Conservation (phyloP, 176 grass and related monocot genomes). For the Carex parvula region DNA sequence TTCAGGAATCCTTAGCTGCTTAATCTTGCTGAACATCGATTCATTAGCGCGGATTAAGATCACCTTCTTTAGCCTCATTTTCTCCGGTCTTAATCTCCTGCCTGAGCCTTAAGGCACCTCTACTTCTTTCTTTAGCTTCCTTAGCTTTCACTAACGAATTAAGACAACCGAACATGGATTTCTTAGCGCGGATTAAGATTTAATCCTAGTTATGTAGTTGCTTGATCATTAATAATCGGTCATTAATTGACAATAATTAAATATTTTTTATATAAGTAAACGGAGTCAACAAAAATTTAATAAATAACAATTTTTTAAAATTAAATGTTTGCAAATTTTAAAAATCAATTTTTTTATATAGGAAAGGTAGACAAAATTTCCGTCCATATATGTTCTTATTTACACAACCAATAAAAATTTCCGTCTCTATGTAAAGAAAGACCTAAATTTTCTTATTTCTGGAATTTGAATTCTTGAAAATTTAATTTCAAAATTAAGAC, state of each 20-base stretch:
- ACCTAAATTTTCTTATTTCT: no score
- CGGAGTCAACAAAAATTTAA: not conserved
- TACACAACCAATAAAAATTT: not conserved
- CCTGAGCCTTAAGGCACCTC: no score
- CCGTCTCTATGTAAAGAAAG: no score
- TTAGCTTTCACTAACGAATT: no score
- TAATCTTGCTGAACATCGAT: no score
- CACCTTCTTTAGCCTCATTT: no score
- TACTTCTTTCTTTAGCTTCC: no score
- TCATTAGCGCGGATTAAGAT: no score
- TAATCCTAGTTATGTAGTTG: not conserved
- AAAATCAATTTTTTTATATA: not conserved
- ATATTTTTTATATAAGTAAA: not conserved
- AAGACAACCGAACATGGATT: no score
- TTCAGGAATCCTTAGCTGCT: no score
- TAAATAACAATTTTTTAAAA: not conserved
- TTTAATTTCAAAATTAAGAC: not conserved
- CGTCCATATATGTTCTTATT: not conserved
- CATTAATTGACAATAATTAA: not conserved
- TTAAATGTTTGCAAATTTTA: no score
- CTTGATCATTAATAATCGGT: not conserved
- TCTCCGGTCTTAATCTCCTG: no score
- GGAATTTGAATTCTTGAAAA: not conserved
- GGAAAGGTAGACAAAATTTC: not conserved
- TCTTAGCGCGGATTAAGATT: not conserved